Conservation (phyloP, 2,329 filamentous ascomycete species). For the Fusarium pseudocircinatum region DNA sequence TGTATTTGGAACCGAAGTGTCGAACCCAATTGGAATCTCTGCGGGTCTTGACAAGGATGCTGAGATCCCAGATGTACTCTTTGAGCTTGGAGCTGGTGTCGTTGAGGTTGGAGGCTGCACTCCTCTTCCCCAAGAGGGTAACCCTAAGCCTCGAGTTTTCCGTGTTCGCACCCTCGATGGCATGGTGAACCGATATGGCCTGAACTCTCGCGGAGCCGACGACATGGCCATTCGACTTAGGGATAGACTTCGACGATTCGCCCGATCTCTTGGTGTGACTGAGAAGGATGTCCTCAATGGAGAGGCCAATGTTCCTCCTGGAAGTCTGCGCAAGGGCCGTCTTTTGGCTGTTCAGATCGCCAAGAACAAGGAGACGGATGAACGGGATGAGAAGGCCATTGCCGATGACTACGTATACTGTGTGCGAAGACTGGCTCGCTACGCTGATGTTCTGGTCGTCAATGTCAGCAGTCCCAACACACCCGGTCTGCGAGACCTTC, state of each 20-base stretch:
- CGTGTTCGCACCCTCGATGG: constrained; percentile 84
- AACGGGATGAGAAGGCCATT: constrained; percentile 84
- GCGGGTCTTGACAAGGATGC: constrained; percentile 95
- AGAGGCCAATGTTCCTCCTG: constrained; percentile 79
- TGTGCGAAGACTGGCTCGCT: constrained; percentile 81
- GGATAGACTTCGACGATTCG: constrained; percentile 80
- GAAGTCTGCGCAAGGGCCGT: constrained; percentile 79
- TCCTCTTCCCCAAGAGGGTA: constrained; percentile 86
- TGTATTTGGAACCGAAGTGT: constrained; percentile 80
- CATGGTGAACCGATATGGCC: constrained; percentile 93
- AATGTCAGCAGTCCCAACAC: constrained; percentile 98
- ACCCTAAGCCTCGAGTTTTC: constrained; percentile 88
- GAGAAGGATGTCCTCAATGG: constrained; percentile 82
- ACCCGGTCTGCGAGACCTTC: constrained; percentile 86
- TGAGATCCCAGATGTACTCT: constrained; percentile 84
- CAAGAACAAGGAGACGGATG: constrained; percentile 94
- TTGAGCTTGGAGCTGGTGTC: constrained; percentile 84
- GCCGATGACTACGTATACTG: constrained; percentile 88
- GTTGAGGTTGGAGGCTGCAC: constrained; percentile 95
- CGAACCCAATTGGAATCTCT: constrained; percentile 93
- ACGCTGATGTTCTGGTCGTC: constrained; percentile 96
- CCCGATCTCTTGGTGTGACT: constrained; percentile 73
- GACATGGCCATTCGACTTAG: constrained; percentile 82
- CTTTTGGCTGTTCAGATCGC: constrained; percentile 91
- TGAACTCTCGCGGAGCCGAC: constrained; percentile 92